Percentiles rank a stretch among this genome's conserved stretches.
Conservation (phyloP, 1,139 yeast species). For the Yamadazyma taylorii region DNA sequence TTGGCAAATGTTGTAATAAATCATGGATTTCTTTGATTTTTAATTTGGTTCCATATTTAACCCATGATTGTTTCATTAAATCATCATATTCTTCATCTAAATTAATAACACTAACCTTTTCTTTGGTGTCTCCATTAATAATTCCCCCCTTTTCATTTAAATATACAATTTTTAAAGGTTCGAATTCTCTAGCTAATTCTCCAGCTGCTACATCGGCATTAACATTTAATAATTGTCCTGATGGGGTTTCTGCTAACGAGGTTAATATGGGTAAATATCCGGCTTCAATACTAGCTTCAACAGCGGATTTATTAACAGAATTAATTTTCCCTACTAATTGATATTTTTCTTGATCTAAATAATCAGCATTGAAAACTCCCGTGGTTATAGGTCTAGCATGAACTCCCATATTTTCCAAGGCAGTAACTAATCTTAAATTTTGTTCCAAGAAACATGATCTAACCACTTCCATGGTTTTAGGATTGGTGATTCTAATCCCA, state of each 20-base stretch:
- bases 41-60: constrained; percentile 95
- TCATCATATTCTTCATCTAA: constrained; percentile 95
- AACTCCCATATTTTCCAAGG: constrained; percentile 93
- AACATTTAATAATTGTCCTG: constrained; percentile 94
- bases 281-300: constrained; percentile 92
- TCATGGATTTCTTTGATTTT: constrained; percentile 96
- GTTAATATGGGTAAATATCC: constrained; percentile 97
- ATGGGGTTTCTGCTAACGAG: constrained; percentile 91
- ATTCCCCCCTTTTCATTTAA: constrained; percentile 97
- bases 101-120: constrained; percentile 85
- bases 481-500: constrained; percentile 95
- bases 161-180: constrained; percentile 94
- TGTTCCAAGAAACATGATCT: constrained; percentile 94
- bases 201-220: constrained; percentile 99
- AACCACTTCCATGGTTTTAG: constrained; percentile 93
- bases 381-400: constrained; percentile 98
- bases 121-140: constrained; percentile 88
- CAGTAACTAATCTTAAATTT: constrained; percentile 90
- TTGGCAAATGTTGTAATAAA: constrained; percentile 86
- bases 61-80: constrained; percentile 93
- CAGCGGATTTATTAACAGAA: constrained; percentile 83
- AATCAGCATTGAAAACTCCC: constrained; percentile 94
- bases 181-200: constrained; percentile 93
- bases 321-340: constrained; percentile 89
- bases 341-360: constrained; percentile 86